Evolutionary conservation across 164 flowering plant species (phyloP).

Genomic region (Kingdonia uniflora): DNA sequence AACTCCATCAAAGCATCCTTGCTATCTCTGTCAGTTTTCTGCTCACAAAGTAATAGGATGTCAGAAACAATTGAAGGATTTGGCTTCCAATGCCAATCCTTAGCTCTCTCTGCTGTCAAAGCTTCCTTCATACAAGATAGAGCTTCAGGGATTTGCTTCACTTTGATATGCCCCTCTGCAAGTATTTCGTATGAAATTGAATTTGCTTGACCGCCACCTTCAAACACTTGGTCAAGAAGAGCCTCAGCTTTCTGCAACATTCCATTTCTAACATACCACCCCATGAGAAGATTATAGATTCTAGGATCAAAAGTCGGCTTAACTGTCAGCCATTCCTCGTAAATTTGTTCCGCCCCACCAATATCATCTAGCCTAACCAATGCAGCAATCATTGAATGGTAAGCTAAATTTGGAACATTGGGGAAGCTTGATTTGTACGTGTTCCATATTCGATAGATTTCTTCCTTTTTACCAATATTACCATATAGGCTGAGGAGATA

Average conservation of each 20-base stretch:
- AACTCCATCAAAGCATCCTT: conserved; percentile 15
- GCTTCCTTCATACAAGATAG: conserved; percentile 62
- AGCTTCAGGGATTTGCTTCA: conserved; percentile 45
- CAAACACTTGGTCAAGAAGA: conserved; percentile 39
- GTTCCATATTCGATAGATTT: conserved; percentile 64
- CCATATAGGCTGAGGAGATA: conserved; percentile 76
- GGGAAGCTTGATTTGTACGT: conserved; percentile 52
- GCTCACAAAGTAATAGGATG: conserved; percentile 16
- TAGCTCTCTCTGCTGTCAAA: conserved; percentile 27
- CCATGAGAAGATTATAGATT: conserved; percentile 55
- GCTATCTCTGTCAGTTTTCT: conserved; percentile 12
- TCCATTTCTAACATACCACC: conserved; percentile 51
- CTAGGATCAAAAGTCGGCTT: conserved; percentile 56
- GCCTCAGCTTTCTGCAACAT: conserved; percentile 39
- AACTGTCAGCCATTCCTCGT: conserved; percentile 60
- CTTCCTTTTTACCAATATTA: conserved; percentile 51
- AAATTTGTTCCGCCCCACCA: conserved; percentile 55
- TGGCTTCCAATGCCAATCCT: conserved; percentile 63
- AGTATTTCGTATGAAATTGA: conserved; percentile 68
- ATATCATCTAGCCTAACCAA: conserved; percentile 53
- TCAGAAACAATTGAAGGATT: conserved; percentile 30
- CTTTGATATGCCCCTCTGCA: conserved; percentile 46
- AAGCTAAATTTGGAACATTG: conserved; percentile 63
- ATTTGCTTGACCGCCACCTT: conserved; percentile 65
- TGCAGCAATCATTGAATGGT: conserved; percentile 58